These are phyloP conservation scores for Ceratocystiopsis minuta DNA, from an alignment of 2,329 filamentous ascomycete species.

Conservation along the genomic window DNA sequence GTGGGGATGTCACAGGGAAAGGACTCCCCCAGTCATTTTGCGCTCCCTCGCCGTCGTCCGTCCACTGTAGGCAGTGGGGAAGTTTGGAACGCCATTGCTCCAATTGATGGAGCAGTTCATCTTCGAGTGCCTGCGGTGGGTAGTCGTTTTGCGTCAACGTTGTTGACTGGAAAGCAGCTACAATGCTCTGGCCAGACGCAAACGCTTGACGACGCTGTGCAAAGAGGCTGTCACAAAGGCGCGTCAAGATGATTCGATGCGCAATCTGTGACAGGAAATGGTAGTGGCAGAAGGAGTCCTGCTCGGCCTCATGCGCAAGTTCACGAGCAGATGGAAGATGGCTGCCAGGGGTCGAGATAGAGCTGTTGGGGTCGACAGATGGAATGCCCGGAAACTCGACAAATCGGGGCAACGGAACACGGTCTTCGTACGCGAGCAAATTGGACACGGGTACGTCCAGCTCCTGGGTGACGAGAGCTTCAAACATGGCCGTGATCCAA, in stretches of 20 bases:
- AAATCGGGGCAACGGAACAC: conserved; percentile 34
- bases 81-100: conserved; percentile 36
- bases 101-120: conserved; percentile 34
- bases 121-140: conserved; percentile 28
- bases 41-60: not conserved
- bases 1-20: too few species aligned
- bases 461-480: conserved; percentile 36
- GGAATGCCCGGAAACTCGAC: conserved; percentile 7
- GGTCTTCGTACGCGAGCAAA: conserved; percentile 30
- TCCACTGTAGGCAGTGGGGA: conserved; percentile 14
- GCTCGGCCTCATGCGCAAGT: conserved; percentile 2
- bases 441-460: conserved; percentile 32
- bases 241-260: conserved; percentile 35
- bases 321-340: too few species aligned
- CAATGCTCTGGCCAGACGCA: conserved; percentile 1
- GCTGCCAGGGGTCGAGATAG: too few species aligned
- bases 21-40: too few species aligned
- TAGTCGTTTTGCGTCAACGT: conserved; percentile 15
- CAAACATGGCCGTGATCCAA: conserved; percentile 37
- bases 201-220: conserved; percentile 8
- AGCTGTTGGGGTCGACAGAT: too few species aligned
- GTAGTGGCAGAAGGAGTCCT: conserved; percentile 35
- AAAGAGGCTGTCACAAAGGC: conserved; percentile 27
- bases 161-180: conserved; percentile 1
- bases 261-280: conserved; percentile 38